Percentiles rank a stretch among this genome's conserved stretches.
These are phyloP conservation scores for Pestalotiopsis sp. DNA, from an alignment of 2,329 filamentous ascomycete genomes.

Conservation along the genomic window DNA sequence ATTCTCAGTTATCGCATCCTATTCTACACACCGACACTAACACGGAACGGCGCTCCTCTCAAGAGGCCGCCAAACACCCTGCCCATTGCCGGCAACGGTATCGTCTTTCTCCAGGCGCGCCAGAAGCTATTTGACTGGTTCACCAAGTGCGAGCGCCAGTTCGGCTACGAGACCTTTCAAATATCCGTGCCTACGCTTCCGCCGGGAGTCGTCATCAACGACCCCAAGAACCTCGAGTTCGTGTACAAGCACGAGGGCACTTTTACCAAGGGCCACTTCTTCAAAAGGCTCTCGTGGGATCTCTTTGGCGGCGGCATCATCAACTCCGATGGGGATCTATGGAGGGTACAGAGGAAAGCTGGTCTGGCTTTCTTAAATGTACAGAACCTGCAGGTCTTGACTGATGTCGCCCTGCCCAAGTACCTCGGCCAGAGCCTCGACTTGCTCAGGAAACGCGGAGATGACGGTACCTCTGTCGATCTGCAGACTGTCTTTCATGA, in stretches of 20 bases:
- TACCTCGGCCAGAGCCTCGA: conserved; percentile 49
- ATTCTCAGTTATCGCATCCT: conserved; percentile 26
- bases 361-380: conserved; percentile 61
- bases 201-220: conserved; percentile 64
- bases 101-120: conserved; percentile 61
- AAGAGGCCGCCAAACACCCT: conserved; percentile 52
- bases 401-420: conserved; percentile 57
- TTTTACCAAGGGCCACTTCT: conserved; percentile 65
- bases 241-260: conserved; percentile 63
- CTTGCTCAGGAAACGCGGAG: conserved; percentile 35
- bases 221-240: conserved; percentile 63
- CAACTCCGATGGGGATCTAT: conserved; percentile 66
- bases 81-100: conserved; percentile 62
- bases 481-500: conserved; percentile 64
- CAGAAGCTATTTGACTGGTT: conserved; percentile 67
- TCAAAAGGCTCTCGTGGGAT: conserved; percentile 62
- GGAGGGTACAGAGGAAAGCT: conserved; percentile 65
- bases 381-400: conserved; percentile 59
- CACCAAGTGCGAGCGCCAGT: conserved; percentile 55
- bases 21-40: conserved; percentile 24
- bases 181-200: conserved; percentile 65
- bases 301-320: conserved; percentile 69
- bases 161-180: conserved; percentile 63
- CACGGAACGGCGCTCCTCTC: conserved; percentile 33
- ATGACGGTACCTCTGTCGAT: conserved; percentile 44